A percentile compares a stretch with the other conserved stretches of the same genome.
phyloP scores from a whole-genome alignment of 1,284 basidiomycete species.

The Apiotrichum akiyoshidainum region DNA sequence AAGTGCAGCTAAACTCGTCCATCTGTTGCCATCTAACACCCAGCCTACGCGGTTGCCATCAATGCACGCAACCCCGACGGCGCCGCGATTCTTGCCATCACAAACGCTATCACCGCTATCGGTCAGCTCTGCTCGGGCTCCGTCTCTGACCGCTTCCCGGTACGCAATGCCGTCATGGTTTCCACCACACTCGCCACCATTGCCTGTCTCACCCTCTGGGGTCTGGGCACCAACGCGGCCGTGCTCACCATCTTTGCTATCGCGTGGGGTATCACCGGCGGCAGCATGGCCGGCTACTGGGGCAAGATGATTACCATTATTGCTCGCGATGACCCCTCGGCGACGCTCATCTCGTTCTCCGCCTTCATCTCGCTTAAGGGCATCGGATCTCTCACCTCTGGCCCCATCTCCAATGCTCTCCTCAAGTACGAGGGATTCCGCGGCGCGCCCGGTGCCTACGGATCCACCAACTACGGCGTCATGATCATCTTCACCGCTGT shows the following conservation, averaged over 20 bases:
- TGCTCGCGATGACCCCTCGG: conserved; percentile 40
- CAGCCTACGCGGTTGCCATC: conserved; percentile 41
- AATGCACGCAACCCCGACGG: conserved; percentile 38
- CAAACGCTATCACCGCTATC: conserved; percentile 45
- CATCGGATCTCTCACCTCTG: conserved; percentile 35
- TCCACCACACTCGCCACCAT: conserved; percentile 39
- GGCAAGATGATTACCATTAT: conserved; percentile 35
- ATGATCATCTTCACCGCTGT: conserved; percentile 34
- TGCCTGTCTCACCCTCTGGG: conserved; percentile 48
- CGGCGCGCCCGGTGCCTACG: conserved; percentile 29
- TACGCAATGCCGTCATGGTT: conserved; percentile 33
- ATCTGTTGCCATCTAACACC: neutral
- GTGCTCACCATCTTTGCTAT: conserved; percentile 33
- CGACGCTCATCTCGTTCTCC: conserved; percentile 37
- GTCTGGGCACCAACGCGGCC: conserved; percentile 37
- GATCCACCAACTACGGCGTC: conserved; percentile 25
- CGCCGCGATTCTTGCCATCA: conserved; percentile 41
- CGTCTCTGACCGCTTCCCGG: conserved; percentile 39
- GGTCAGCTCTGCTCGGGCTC: conserved; percentile 43
- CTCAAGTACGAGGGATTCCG: conserved; percentile 18
- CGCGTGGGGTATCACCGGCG: conserved; percentile 33
- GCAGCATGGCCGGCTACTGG: conserved; percentile 38
- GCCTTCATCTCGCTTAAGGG: conserved; percentile 43
- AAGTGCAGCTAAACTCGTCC: conserved; percentile 8
- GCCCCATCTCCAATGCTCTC: conserved; percentile 33